Base-by-base conservation (phyloP, 805 yeast genomes). In the Peterozyma toletana region DNA sequence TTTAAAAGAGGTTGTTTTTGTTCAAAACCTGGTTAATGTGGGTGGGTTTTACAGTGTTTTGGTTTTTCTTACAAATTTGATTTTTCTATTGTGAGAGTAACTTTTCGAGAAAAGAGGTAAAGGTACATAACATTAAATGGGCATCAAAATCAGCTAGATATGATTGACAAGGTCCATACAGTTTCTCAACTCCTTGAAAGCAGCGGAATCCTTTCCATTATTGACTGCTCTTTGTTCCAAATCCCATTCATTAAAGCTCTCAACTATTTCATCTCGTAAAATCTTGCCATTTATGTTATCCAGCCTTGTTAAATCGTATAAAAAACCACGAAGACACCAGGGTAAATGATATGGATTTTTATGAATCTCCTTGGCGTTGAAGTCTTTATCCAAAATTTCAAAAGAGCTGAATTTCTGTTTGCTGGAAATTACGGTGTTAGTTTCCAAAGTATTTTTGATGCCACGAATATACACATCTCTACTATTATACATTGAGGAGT, bases 241-340 rank as follows among this genome's bases (percentile, higher is more conserved):
- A 33, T 76, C 76, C 99, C 98, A 93, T 13, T 65, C 61, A 41
- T 78, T 84, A 58, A 83, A 91, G 52, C 81, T 80, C 16, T 70
- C 71, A 44, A 82, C 73, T 54, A 52, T 57, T 57, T 50, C 62
- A 38, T 42, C 56, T 42, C 50, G 54, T 44, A 88, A 61, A 37
- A 69, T 67, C 16, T 66, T 57, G 11, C 85, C 73, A 40, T 84
- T 85, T 17, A 75, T 70, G 37, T 75, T 58, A 37, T 62, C 62
- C 43, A 67, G 42, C 60, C 42, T 71, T 70, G 46, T 58, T 58
- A 51, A 71, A 43, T 81, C 95, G 47, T 78, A 80, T n/a, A 89
- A 55, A 43, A 91, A 68, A 0, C 96, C 96, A 38, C 96, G 67
- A 63, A 91, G 71, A 51, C 95, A 84, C 96, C 97, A 91, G 0